phyloP scores from a whole-genome alignment of 2,329 filamentous ascomycete species.

The Trichoderma koningii region DNA sequence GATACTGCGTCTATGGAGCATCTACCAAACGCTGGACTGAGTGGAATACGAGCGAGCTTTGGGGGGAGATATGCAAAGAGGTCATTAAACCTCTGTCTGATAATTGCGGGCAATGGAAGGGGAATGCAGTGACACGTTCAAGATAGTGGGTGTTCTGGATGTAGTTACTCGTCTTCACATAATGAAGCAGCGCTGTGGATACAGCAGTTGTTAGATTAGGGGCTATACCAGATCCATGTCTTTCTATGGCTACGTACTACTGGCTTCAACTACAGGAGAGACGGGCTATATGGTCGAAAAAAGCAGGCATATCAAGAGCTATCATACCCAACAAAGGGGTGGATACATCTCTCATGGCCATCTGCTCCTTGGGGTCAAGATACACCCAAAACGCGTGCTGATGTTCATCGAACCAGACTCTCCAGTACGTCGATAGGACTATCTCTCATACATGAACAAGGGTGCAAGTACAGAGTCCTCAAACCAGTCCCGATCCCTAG shows the following conservation, averaged over 20 bases:
- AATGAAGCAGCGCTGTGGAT: no score
- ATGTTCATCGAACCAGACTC: no score
- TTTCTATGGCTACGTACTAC: no score
- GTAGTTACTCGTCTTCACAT: background rate
- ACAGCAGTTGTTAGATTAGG: no score
- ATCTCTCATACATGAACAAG: background rate
- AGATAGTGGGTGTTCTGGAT: background rate
- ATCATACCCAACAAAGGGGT: no score
- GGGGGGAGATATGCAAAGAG: conserved; percentile 19
- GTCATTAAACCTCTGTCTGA: conserved; percentile 19
- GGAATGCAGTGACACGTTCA: background rate
- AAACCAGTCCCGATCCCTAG: conserved; percentile 2
- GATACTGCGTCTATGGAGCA: conserved; percentile 16
- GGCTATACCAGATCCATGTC: no score
- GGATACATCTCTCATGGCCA: no score
- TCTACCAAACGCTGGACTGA: background rate
- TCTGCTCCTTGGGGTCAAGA: no score
- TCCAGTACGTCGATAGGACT: background rate
- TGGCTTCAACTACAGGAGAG: no score
- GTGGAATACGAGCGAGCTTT: conserved; percentile 14
- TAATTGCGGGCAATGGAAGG: conserved; percentile 22
- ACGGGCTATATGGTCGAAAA: no score
- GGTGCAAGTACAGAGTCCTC: background rate
- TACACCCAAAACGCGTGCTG: no score
- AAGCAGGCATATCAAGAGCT: no score